Evolutionary conservation across 2,329 filamentous ascomycete genomes (phyloP).

Genomic region (Pseudonectria buxi): DNA sequence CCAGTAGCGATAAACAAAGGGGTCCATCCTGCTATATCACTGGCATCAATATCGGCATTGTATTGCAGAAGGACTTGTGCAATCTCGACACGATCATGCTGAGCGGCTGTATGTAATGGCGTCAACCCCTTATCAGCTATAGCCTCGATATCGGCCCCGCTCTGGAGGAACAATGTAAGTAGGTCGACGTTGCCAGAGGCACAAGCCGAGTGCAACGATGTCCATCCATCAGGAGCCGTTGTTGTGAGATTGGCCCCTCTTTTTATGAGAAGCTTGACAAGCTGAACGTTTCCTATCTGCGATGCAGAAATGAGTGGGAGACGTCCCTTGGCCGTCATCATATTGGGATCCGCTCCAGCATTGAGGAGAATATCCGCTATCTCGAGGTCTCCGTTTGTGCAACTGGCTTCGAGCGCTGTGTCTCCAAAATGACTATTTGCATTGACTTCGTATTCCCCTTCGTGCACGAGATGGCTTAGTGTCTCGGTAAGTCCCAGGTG

Average conservation of each 20-base stretch:
- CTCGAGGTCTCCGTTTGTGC: not conserved
- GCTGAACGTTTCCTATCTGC: no score
- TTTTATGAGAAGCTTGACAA: not conserved
- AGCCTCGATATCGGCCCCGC: slow-evolving; percentile 1
- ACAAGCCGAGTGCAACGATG: slow-evolving; percentile 2
- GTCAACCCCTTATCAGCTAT: not conserved
- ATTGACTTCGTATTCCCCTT: not conserved
- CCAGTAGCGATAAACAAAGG: slow-evolving; percentile 1
- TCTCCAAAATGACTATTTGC: not conserved
- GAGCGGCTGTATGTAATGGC: slow-evolving; percentile 3
- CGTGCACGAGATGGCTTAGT: not conserved
- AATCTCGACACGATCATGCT: slow-evolving; percentile 1
- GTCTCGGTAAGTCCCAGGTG: slow-evolving; percentile 1
- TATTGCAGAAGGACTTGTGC: slow-evolving; percentile 4
- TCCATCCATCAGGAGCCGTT: not conserved
- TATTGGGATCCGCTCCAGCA: no score
- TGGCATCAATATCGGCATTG: slow-evolving; percentile 1
- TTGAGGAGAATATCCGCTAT: no score
- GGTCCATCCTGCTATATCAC: not conserved
- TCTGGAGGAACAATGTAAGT: slow-evolving; percentile 4
- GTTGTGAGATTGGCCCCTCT: not conserved
- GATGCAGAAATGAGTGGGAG: no score
- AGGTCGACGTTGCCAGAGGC: slow-evolving; percentile 2
- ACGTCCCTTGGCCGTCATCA: no score
- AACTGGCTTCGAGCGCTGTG: not conserved